A percentile compares a stretch with the other conserved stretches of the same genome.
These are phyloP conservation scores for Umbelopsis vinacea DNA, from an alignment of 192 early-diverging fungal species.

Conservation along the genomic window DNA sequence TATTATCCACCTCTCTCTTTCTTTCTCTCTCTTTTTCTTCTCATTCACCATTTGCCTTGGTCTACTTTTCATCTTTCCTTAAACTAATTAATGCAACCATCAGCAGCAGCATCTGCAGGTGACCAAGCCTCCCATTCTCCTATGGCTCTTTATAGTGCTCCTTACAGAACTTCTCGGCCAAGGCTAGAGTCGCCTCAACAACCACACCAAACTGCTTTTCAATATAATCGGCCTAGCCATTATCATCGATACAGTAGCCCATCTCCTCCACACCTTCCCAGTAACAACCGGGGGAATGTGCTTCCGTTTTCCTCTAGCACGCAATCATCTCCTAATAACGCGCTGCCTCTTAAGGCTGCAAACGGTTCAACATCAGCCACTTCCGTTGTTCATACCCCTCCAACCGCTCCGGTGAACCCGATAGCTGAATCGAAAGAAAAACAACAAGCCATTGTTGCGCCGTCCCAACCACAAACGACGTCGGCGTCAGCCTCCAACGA, in stretches of 20 bases:
- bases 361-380: slow-evolving; percentile 1
- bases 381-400: not conserved
- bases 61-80: not conserved
- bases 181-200: slow-evolving; percentile 19
- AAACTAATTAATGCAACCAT: not conserved
- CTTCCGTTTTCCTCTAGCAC: slow-evolving; percentile 9
- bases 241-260: slow-evolving; percentile 20
- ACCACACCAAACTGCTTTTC: slow-evolving; percentile 1
- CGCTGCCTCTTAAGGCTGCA: not conserved
- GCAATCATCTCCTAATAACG: slow-evolving; percentile 12
- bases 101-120: slow-evolving; percentile 4
- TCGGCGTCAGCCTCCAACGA: not conserved
- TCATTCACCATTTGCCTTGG: not conserved
- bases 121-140: not conserved
- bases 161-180: slow-evolving; percentile 20
- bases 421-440: slow-evolving; percentile 14
- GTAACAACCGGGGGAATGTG: slow-evolving; percentile 17
- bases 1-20: not conserved
- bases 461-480: not conserved
- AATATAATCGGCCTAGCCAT: slow-evolving; percentile 18
- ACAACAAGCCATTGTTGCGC: not conserved
- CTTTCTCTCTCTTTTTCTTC: not conserved
- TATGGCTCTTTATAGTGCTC: slow-evolving; percentile 18
- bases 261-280: slow-evolving; percentile 20
- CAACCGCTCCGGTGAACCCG: not conserved